Base-by-base conservation (phyloP, 2,329 filamentous ascomycete genomes). In the Fusarium hostae region DNA sequence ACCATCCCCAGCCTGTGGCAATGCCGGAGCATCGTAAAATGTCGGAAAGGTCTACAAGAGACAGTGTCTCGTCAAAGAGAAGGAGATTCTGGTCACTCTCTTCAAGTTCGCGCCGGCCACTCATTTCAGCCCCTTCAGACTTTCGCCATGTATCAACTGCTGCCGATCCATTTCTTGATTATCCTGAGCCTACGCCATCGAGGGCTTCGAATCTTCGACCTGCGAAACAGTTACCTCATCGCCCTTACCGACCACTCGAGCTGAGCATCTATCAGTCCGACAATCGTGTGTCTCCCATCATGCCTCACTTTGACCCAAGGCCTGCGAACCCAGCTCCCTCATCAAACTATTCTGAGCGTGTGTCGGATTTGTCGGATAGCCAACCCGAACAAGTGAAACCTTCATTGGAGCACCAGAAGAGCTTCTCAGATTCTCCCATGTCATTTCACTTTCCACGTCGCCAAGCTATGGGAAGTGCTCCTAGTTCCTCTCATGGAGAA, bases 81-180 rank as follows among this genome's bases (percentile, higher is more conserved):
- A 86, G 81, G 76, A 81, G 82, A 59, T 80, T 86, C 74, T 81
- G 83, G 73, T 82, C 85, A 65, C 81, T 83, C 65, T 80, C 82
- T 59, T 79, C 82, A 57, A 59, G 40, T 37, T 81, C 85, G 76
- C 87, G 85, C 79, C 83, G 86, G 78, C 86, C 86, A 77, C 82
- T 83, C 66, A 91, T 91, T 74, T 90, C 88, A 44, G 83, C 83
- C 24, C 89, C 89, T 6, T 85, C 85, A 51, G 83, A 91, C 77
- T 91, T 91, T 75, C 86, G 86, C 50, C 89, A 91, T 80, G 73
- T 91, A 52, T 81, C 86, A 59, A 86, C 85, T 22, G 83, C 82
- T 50, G 80, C 84, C n/a, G 81, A 81, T 62, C 81, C 83, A 51
- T 80, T 82, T 56, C 78, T 80, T 28, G 72, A 71, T 18, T 48